Percentiles rank a stretch among this genome's conserved stretches.
Conservation (phyloP, 768 basidiomycete species). For the Lactifluus hygrophoroides region DNA sequence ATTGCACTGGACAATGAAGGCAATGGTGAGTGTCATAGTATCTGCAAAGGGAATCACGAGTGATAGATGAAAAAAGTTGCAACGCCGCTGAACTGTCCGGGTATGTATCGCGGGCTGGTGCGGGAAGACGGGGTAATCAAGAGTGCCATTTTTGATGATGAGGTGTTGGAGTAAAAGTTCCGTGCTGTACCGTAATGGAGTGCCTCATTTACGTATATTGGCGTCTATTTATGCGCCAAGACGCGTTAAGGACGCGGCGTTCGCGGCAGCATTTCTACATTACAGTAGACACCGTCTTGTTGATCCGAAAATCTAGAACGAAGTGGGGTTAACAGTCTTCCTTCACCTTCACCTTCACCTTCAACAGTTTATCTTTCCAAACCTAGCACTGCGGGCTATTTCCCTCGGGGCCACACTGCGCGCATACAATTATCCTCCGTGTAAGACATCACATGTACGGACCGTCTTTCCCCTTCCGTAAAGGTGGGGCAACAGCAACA, state of each 20-base stretch:
- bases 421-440: not conserved
- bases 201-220: not conserved
- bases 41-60: not conserved
- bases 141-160: constrained; percentile 73
- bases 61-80: constrained; percentile 42
- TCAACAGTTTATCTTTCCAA: not conserved
- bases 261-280: no score
- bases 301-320: not conserved
- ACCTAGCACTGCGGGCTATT: not conserved
- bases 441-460: not conserved
- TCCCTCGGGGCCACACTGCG: not conserved
- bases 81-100: constrained; percentile 64
- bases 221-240: constrained; percentile 6
- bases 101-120: constrained; percentile 80
- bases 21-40: constrained; percentile 40
- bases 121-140: constrained; percentile 57
- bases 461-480: not conserved
- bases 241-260: no score
- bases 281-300: constrained; percentile 12
- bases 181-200: not conserved
- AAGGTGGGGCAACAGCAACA: not conserved
- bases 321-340: not conserved
- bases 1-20: constrained; percentile 64
- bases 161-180: constrained; percentile 28
- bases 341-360: not conserved